Conservation (phyloP, 345 rosid species). For the Citropsis articulata region DNA sequence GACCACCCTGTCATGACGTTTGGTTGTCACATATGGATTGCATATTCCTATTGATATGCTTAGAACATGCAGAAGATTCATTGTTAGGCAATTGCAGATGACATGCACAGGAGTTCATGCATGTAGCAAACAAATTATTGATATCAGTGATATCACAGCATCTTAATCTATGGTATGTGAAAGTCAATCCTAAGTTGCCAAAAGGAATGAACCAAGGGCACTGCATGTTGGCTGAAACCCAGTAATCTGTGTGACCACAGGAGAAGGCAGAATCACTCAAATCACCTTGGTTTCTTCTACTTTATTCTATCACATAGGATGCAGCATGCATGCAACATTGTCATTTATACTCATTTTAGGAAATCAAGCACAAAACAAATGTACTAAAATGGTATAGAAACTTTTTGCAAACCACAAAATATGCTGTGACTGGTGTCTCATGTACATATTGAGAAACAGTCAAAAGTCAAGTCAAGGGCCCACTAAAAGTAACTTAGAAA, state of each 20-base stretch:
- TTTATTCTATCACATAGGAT: neutral
- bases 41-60: neutral
- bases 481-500: slow-evolving; percentile 1
- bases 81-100: neutral
- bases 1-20: neutral
- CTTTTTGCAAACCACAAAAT: neutral
- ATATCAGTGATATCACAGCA: neutral
- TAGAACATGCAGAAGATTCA: neutral
- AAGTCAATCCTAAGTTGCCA: neutral
- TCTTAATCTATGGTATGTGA: neutral
- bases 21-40: neutral
- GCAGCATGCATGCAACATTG: neutral
- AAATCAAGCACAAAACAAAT: neutral
- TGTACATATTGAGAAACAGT: neutral
- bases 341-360: neutral
- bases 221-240: neutral
- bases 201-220: neutral
- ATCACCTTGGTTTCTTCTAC: neutral
- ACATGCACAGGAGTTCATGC: neutral
- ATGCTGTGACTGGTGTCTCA: neutral
- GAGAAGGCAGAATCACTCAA: neutral
- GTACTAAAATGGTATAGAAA: neutral
- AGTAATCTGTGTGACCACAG: neutral
- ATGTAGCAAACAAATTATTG: neutral
- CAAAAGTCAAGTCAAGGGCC: neutral